A percentile compares a stretch with the other conserved stretches of the same genome.
These are phyloP conservation scores for Asparagopsis taxiformis DNA, from an alignment of 31 red algal species.

Conservation along the genomic window DNA sequence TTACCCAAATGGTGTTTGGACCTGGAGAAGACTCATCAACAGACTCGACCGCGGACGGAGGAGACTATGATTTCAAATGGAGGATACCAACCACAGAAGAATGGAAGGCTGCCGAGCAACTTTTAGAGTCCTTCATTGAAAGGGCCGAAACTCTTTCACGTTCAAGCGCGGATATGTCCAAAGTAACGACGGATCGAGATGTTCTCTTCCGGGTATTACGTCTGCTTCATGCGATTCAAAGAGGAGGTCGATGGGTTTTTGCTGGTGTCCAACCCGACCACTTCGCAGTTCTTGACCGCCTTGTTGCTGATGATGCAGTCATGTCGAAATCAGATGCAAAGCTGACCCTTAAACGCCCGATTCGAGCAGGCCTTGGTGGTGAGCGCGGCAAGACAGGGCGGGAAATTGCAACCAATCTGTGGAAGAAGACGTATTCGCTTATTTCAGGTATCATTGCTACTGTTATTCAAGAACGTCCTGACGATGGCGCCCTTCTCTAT, in stretches of 20 bases:
- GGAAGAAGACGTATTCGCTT: slow-evolving; percentile 67
- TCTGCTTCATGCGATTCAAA: slow-evolving; percentile 83
- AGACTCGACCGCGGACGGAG: slow-evolving; percentile 21
- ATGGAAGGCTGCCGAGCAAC: slow-evolving; percentile 57
- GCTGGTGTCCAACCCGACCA: slow-evolving; percentile 52
- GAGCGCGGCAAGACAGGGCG: slow-evolving; percentile 26
- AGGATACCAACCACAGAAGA: slow-evolving; percentile 42
- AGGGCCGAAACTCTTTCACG: slow-evolving; percentile 27
- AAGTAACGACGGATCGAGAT: slow-evolving; percentile 59
- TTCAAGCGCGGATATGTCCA: slow-evolving; percentile 1
- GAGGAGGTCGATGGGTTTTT: slow-evolving; percentile 90
- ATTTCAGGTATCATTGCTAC: slow-evolving; percentile 46
- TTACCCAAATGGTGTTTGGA: slow-evolving; percentile 64
- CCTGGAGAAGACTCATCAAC: slow-evolving; percentile 11
- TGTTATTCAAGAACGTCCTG: slow-evolving; percentile 51
- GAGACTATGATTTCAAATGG: slow-evolving; percentile 53
- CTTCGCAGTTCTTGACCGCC: slow-evolving; percentile 39
- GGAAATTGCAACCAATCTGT: slow-evolving; percentile 57
- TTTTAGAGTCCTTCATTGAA: slow-evolving; percentile 47
- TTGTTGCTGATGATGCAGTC: background rate
- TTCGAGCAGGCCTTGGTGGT: slow-evolving; percentile 64
- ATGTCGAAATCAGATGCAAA: slow-evolving; percentile 60
- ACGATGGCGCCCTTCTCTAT: slow-evolving; percentile 86
- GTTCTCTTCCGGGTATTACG: slow-evolving; percentile 76
- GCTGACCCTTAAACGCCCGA: slow-evolving; percentile 43